A percentile compares a stretch with the other conserved stretches of the same genome.
Evolutionary conservation across 345 rosid genomes (phyloP).

Genomic region (Euphorbia peplus): DNA sequence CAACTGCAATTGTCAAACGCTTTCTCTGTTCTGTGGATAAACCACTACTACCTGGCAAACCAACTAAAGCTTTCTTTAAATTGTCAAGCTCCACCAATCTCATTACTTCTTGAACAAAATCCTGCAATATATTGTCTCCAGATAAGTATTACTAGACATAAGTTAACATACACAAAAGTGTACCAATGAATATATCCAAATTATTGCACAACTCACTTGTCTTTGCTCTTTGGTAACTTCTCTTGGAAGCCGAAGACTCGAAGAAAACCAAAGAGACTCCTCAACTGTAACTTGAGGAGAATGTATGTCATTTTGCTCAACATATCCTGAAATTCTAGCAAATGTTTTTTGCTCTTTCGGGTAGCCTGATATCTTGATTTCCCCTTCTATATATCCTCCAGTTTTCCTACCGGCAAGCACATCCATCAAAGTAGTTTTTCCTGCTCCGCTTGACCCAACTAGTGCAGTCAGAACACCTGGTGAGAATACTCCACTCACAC

Average conservation of each 20-base stretch:
- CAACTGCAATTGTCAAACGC: constrained; percentile 89
- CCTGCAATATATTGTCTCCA: constrained; percentile 43
- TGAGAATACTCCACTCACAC: constrained; percentile 89
- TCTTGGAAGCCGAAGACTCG: constrained; percentile 75
- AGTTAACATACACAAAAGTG: background rate
- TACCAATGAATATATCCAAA: background rate
- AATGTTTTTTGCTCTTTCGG: constrained; percentile 78
- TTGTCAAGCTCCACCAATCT: constrained; percentile 74
- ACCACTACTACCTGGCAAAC: constrained; percentile 80
- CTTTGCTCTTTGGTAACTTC: constrained; percentile 63
- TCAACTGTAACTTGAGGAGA: constrained; percentile 95
- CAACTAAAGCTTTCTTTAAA: constrained; percentile 72
- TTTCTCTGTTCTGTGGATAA: constrained; percentile 94
- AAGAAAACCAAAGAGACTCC: constrained; percentile 88
- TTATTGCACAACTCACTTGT: constrained; percentile 38
- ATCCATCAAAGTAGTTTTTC: constrained; percentile 96
- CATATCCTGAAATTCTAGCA: constrained; percentile 91
- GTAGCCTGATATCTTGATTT: constrained; percentile 72
- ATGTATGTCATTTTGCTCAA: constrained; percentile 94
- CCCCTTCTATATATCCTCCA: constrained; percentile 88
- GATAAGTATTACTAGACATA: background rate
- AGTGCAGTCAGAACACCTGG: constrained; percentile 92
- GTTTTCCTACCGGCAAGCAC: constrained; percentile 96
- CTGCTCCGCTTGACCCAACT: constrained; percentile 97
- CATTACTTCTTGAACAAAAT: constrained; percentile 96